These are phyloP conservation scores for Acidiella bohemica DNA, from an alignment of 495 filamentous ascomycete species.

Conservation along the genomic window DNA sequence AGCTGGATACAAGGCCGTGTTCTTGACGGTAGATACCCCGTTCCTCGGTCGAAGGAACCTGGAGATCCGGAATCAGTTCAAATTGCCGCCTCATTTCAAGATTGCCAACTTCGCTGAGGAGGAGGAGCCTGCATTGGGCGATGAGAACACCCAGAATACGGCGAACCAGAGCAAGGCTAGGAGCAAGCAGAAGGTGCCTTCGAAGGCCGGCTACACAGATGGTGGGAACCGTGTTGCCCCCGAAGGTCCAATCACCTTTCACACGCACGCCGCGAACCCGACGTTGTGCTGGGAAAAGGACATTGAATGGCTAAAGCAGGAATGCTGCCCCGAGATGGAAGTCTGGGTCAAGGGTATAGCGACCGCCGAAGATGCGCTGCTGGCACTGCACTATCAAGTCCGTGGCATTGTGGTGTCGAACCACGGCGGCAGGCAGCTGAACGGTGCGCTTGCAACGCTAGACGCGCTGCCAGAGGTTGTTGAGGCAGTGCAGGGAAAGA, in stretches of 20 bases:
- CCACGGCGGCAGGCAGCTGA: constrained; percentile 38
- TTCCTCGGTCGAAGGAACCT: constrained; percentile 28
- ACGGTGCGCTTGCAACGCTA: constrained; percentile 24
- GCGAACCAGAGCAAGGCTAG: not conserved
- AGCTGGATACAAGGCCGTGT: constrained; percentile 27
- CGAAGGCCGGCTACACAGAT: constrained; percentile 19
- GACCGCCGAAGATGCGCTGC: constrained; percentile 30
- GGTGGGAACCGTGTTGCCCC: constrained; percentile 21
- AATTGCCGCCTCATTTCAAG: constrained; percentile 28
- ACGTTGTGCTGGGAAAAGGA: constrained; percentile 29
- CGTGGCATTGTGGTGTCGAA: constrained; percentile 34
- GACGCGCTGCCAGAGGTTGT: constrained; percentile 27
- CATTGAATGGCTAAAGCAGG: constrained; percentile 26
- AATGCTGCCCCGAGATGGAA: constrained; percentile 27
- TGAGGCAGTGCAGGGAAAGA: constrained; percentile 20
- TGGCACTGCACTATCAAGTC: constrained; percentile 26
- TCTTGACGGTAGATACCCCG: constrained; percentile 30
- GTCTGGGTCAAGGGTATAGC: constrained; percentile 28
- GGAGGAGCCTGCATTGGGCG: constrained; percentile 4
- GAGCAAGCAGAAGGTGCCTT: constrained; percentile 10
- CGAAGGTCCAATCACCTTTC: constrained; percentile 26
- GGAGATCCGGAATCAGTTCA: constrained; percentile 36
- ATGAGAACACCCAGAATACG: constrained; percentile 3
- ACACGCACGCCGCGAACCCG: constrained; percentile 28
- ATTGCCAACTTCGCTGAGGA: constrained; percentile 26